Percentiles rank a stretch among this genome's conserved stretches.
phyloP scores from a whole-genome alignment of 305 asterid genomes.

The Fraxinus sp. region DNA sequence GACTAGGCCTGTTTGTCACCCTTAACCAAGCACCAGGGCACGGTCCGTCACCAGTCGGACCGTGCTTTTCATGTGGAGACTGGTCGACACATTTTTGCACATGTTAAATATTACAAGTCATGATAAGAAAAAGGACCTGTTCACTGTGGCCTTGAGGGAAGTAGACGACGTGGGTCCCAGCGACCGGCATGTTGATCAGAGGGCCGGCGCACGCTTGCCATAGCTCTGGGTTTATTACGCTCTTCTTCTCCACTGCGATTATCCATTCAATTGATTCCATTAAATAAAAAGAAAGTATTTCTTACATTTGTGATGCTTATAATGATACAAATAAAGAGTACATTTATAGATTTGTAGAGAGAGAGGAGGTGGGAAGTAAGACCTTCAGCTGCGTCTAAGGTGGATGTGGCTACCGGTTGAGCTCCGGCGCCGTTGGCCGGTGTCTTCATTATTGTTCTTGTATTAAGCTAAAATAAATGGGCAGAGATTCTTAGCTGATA shows the following conservation, averaged over 20 bases:
- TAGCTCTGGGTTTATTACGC: constrained; percentile 63
- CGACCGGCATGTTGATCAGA: constrained; percentile 78
- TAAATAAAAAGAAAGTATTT: neutral
- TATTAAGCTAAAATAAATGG: neutral
- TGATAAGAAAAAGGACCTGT: constrained; percentile 47
- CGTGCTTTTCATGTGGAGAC: neutral
- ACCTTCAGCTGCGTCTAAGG: constrained; percentile 42
- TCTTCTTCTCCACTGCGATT: neutral
- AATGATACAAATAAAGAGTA: neutral
- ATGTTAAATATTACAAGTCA: neutral
- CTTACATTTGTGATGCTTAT: neutral
- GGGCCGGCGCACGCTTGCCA: constrained; percentile 99
- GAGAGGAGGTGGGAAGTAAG: neutral
- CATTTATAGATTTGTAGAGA: neutral
- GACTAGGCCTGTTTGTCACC: neutral
- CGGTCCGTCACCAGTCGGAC: neutral
- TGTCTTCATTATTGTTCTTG: constrained; percentile 31
- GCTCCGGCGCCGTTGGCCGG: constrained; percentile 34
- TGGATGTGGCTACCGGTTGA: constrained; percentile 14
- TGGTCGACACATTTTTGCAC: neutral
- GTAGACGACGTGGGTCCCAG: constrained; percentile 98
- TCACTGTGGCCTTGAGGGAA: constrained; percentile 98
- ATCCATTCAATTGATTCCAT: neutral
- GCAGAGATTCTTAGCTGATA: constrained; percentile 4
- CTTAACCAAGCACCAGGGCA: neutral